Evolutionary conservation across 140 eudicot species (phyloP).

Genomic region (Flaveria floridana): DNA sequence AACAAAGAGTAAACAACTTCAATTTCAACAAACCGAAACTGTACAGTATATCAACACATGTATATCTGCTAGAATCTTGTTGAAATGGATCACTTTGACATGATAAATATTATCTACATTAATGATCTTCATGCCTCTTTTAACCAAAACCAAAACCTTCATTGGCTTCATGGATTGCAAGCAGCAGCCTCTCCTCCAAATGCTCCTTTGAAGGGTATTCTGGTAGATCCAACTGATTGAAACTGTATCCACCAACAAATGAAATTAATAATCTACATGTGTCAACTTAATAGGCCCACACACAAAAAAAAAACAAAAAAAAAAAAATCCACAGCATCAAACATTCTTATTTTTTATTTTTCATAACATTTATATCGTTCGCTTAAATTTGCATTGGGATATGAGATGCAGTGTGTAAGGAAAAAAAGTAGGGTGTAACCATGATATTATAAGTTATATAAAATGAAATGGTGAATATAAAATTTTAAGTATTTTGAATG

Average conservation of each 20-base stretch:
- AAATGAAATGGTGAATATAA: not conserved
- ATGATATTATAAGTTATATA: too few relatives aligned
- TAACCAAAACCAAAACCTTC: conserved; percentile 99
- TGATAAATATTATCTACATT: conserved; percentile 46
- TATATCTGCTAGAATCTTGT: conserved; percentile 27
- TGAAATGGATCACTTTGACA: conserved; percentile 33
- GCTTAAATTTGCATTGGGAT: not conserved
- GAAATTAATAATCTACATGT: not conserved
- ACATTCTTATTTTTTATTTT: not conserved
- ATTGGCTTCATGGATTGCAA: conserved; percentile 92
- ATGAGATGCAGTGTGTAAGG: not conserved
- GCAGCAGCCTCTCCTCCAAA: conserved; percentile 79
- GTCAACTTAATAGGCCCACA: not conserved
- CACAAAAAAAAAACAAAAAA: not conserved
- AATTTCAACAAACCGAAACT: conserved; percentile 41
- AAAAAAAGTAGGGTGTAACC: too few relatives aligned
- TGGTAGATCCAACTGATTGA: conserved; percentile 92
- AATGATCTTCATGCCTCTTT: conserved; percentile 22
- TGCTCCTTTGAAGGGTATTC: conserved; percentile 90
- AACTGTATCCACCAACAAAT: conserved; percentile 55
- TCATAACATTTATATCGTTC: not conserved
- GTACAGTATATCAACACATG: conserved; percentile 54
- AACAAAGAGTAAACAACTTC: not conserved
- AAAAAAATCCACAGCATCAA: not conserved
- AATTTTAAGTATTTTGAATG: too few relatives aligned